These are phyloP conservation scores for Entomortierella chlamydospora DNA, from an alignment of 192 early-diverging fungal genomes.

Conservation along the genomic window DNA sequence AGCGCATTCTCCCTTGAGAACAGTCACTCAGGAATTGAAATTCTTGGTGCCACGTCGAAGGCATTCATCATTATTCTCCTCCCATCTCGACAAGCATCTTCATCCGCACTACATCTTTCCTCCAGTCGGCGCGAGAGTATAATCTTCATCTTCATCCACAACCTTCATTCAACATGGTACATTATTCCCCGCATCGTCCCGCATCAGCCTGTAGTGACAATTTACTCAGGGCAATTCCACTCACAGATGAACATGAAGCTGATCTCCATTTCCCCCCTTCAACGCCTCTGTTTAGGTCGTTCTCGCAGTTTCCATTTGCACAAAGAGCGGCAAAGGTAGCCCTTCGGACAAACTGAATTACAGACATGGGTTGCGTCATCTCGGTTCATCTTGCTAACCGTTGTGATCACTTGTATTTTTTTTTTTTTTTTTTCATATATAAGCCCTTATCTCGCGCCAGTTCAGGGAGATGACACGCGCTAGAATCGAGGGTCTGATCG, in stretches of 20 bases:
- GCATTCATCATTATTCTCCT: neutral
- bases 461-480: conserved; percentile 97
- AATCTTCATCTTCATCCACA: neutral
- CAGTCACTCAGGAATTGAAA: no score
- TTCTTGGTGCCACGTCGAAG: conserved; percentile 5
- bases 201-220: neutral
- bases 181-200: neutral
- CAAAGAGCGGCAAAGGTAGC: conserved; percentile 94
- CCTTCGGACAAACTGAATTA: neutral
- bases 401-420: neutral
- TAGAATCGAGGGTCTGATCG: conserved; percentile 95
- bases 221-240: no score
- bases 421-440: neutral
- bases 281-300: conserved; percentile 74
- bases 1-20: no score
- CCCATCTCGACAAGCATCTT: neutral
- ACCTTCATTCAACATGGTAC: neutral
- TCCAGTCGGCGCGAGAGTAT: neutral
- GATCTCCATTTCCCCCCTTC: neutral
- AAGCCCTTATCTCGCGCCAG: conserved; percentile 92
- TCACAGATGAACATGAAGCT: neutral
- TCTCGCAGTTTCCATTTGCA: conserved; percentile 89
- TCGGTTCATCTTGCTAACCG: neutral
- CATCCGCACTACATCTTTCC: neutral
- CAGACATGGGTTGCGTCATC: neutral